phyloP scores from a whole-genome alignment of 192 early-diverging fungal species.

The Coemansia sp. region DNA sequence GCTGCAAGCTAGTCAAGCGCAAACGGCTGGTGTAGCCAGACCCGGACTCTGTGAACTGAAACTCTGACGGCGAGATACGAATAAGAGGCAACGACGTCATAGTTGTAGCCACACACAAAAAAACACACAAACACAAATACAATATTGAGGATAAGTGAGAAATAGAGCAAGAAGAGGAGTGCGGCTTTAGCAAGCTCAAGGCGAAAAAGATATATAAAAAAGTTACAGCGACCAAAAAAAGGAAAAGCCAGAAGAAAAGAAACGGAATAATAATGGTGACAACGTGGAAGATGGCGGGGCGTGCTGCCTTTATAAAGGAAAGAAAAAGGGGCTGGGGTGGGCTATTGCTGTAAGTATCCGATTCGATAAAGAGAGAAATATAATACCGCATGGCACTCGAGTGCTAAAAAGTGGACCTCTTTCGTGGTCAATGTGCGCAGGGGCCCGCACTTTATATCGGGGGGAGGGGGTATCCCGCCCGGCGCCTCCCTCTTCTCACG shows the following conservation, averaged over 20 bases:
- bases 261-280: neutral
- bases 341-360: neutral
- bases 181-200: neutral
- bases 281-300: constrained; percentile 5
- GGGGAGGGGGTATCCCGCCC: neutral
- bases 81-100: constrained; percentile 48
- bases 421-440: neutral
- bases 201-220: neutral
- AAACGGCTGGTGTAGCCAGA: constrained; percentile 56
- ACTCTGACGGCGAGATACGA: constrained; percentile 59
- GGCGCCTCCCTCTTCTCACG: constrained; percentile 16
- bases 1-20: constrained; percentile 53
- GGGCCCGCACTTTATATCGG: constrained; percentile 4
- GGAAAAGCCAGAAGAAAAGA: neutral
- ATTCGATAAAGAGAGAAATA: neutral
- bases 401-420: constrained; percentile 1
- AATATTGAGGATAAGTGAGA: neutral
- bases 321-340: neutral
- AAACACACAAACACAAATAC: neutral
- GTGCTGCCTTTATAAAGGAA: constrained; percentile 7
- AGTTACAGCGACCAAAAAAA: neutral
- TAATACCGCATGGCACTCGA: constrained; percentile 1
- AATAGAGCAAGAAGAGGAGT: neutral
- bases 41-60: constrained; percentile 53
- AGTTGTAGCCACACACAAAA: neutral